Conservation (phyloP, 176 grass and related monocot genomes). For the Coix lacrymajobi region DNA sequence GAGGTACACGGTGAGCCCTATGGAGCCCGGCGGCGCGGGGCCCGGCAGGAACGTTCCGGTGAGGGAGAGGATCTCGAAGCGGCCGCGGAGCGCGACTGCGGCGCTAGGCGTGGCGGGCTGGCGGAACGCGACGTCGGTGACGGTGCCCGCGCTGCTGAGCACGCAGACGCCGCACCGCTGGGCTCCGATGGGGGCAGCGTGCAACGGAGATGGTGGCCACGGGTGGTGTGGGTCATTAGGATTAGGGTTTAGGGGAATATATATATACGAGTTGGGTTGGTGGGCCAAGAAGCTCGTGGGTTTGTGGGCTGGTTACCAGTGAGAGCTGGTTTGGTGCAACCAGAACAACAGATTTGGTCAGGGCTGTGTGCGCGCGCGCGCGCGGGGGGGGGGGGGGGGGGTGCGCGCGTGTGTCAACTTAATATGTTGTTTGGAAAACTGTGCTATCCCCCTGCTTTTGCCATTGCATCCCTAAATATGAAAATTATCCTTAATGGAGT, state of each 20-base stretch:
- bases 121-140: conserved; percentile 60
- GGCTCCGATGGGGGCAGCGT: no score
- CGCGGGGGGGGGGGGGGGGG: no score
- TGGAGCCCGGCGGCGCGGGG: conserved; percentile 67
- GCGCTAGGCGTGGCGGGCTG: conserved; percentile 59
- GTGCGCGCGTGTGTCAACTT: no score
- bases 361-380: no score
- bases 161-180: conserved; percentile 76
- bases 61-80: conserved; percentile 82
- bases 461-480: neutral
- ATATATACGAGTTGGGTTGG: no score
- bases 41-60: conserved; percentile 77
- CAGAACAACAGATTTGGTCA: no score
- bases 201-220: no score
- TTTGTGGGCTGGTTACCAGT: no score
- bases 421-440: neutral
- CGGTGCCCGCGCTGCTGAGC: conserved; percentile 67
- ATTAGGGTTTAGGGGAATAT: no score
- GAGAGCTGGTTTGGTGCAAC: no score
- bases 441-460: neutral
- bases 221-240: no score
- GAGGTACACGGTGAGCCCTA: conserved; percentile 73
- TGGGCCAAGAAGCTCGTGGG: no score
- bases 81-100: conserved; percentile 62
- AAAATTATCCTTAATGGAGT: neutral